Evolutionary conservation across 306 rosid species (phyloP).

Genomic region (Carpinus fangiana): DNA sequence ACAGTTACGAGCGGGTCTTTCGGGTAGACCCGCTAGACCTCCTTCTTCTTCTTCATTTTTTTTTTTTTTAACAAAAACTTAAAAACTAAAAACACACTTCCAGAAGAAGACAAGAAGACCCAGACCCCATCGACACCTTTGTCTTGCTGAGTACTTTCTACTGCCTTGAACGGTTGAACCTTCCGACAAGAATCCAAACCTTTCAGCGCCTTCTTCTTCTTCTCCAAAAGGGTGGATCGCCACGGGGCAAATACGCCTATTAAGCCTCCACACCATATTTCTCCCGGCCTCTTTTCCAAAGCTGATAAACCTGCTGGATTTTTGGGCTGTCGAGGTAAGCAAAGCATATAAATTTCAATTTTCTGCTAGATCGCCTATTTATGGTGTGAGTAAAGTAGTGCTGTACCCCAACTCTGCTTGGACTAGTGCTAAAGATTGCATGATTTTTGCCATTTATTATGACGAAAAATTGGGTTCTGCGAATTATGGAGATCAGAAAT

Average conservation of each 20-base stretch:
- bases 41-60: too few relatives aligned
- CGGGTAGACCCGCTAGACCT: too few relatives aligned
- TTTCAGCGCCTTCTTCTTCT: background rate
- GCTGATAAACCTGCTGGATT: slow-evolving; percentile 21
- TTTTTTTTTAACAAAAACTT: too few relatives aligned
- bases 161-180: slow-evolving; percentile 18
- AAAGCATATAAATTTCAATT: background rate
- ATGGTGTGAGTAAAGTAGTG: background rate
- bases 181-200: background rate
- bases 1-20: too few relatives aligned
- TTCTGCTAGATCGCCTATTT: background rate
- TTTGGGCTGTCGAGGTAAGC: slow-evolving; percentile 22
- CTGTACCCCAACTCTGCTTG: slow-evolving; percentile 7
- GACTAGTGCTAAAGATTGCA: background rate
- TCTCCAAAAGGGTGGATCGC: slow-evolving; percentile 22
- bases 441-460: background rate
- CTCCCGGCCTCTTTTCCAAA: background rate
- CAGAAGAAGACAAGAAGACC: too few relatives aligned
- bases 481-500: slow-evolving; percentile 18
- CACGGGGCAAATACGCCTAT: background rate
- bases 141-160: slow-evolving; percentile 12
- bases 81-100: too few relatives aligned
- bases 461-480: slow-evolving; percentile 3
- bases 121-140: too few relatives aligned
- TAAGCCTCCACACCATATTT: background rate